Evolutionary conservation across 2,329 filamentous ascomycete genomes (phyloP), one percentile per base, ranked within the genome.

Genomic region (Cercospora zeina): DNA sequence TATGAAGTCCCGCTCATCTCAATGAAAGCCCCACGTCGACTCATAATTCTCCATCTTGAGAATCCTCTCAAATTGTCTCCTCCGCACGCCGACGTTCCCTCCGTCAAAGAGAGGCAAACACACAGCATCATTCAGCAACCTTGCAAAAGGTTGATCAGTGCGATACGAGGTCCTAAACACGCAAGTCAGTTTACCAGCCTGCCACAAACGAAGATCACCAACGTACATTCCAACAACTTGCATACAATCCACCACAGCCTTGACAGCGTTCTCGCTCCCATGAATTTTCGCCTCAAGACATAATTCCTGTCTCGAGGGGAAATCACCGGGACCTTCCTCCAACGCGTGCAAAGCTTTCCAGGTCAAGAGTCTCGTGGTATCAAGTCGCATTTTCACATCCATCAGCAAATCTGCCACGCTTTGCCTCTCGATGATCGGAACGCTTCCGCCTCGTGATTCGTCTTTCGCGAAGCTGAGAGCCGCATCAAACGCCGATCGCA

Each of bases 401-500:
- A 81, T 81, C 45, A 85, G 68, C 27, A 83, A 63, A 65, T 85
- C 82, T 1, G 80, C 80, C 1, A 83, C 80, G 27, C 77, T 77
- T 67, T 85, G 83, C 14, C 79, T 75, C 62, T 80, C 72, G 6
- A 84, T 69, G 39, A 85, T 74, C 0, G 76, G 73, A 30, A 77
- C 74, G 0, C 72, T 76, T 1, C 82, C 82, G 14, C 80, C 75
- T 1, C 82, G 73, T 1, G 71, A 66, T n/a, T 85, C 78, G 0
- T 58, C 57, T 66, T 81, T 82, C 1, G 81, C 80, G 63, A 84
- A 85, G 1, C 68, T 65, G 1, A 85, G 71, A 1, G 81, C 82
- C 0, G 77, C 77, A 13, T 84, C 82, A 64, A 85, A 85, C 0
- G 79, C 77, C 0, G 79, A 77, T 0, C 83, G 77, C 81, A 83